Conservation (phyloP, 352 stramenopile genomes). For the Thraustotheca clavata region DNA sequence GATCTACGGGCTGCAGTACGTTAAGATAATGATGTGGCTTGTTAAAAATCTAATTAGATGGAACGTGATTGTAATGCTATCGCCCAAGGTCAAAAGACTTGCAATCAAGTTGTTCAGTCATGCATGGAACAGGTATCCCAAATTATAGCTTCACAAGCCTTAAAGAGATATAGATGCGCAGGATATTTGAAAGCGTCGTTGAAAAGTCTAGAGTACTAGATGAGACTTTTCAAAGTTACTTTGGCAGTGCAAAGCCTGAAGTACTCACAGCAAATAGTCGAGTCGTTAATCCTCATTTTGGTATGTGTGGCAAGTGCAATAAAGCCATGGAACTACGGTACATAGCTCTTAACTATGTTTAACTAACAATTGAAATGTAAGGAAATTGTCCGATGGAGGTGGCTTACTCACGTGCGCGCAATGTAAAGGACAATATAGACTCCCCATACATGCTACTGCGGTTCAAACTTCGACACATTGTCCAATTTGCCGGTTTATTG, state of each 20-base stretch:
- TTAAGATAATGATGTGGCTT: too few relatives aligned
- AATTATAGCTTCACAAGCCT: slow-evolving; percentile 30
- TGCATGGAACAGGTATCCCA: slow-evolving; percentile 85
- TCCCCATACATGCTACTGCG: slow-evolving; percentile 24
- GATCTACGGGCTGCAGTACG: slow-evolving; percentile 82
- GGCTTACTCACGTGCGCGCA: slow-evolving; percentile 21
- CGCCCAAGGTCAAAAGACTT: slow-evolving; percentile 62
- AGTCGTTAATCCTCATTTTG: slow-evolving; percentile 35
- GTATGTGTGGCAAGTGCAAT: slow-evolving; percentile 24
- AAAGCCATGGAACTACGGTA: slow-evolving; percentile 23
- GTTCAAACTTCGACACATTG: slow-evolving; percentile 10
- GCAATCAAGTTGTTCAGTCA: slow-evolving; percentile 57
- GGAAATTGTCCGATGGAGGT: slow-evolving; percentile 16
- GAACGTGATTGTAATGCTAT: slow-evolving; percentile 90
- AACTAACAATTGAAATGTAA: not conserved
- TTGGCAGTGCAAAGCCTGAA: slow-evolving; percentile 42
- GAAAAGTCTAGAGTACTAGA: slow-evolving; percentile 81
- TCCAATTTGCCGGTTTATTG: slow-evolving; percentile 27
- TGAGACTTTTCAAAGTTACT: slow-evolving; percentile 88
- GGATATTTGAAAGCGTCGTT: slow-evolving; percentile 59
- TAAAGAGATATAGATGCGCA: slow-evolving; percentile 50
- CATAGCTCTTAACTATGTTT: not conserved
- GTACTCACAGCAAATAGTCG: slow-evolving; percentile 52
- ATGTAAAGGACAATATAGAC: slow-evolving; percentile 18
- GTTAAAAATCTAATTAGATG: too few relatives aligned